These are phyloP conservation scores for Fraxinus anomala DNA, from an alignment of 257 asterid genomes.

Conservation along the genomic window DNA sequence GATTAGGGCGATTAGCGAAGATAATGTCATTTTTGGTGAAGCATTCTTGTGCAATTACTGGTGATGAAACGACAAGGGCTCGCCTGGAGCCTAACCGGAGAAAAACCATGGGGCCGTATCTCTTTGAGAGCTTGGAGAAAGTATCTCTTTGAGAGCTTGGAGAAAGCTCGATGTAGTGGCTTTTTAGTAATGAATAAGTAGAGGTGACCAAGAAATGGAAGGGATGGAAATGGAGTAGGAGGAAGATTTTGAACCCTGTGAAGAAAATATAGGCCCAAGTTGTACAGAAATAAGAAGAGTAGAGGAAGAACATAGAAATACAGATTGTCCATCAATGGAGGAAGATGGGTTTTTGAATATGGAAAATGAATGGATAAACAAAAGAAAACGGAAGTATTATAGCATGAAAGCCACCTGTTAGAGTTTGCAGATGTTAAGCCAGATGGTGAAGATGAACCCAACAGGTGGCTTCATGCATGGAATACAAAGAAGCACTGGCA, in stretches of 20 bases:
- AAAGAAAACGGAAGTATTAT: neutral
- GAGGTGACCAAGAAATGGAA: slow-evolving; percentile 73
- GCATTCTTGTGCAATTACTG: slow-evolving; percentile 63
- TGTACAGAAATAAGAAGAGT: slow-evolving; percentile 36
- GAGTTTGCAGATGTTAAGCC: neutral
- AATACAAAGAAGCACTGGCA: neutral
- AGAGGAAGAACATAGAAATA: neutral
- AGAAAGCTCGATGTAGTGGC: slow-evolving; percentile 60
- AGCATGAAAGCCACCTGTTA: neutral
- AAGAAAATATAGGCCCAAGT: slow-evolving; percentile 29
- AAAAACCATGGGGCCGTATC: slow-evolving; percentile 58
- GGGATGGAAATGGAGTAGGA: slow-evolving; percentile 60
- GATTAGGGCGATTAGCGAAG: slow-evolving; percentile 70
- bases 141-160: slow-evolving; percentile 44
- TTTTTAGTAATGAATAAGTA: slow-evolving; percentile 45
- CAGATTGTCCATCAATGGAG: neutral
- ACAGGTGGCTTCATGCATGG: neutral
- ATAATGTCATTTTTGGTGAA: slow-evolving; percentile 54
- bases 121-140: slow-evolving; percentile 44
- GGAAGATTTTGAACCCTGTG: slow-evolving; percentile 57
- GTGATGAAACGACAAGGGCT: slow-evolving; percentile 62
- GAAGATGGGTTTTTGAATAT: neutral
- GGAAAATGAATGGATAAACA: neutral
- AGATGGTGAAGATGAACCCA: neutral
- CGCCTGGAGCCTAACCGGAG: slow-evolving; percentile 62